phyloP scores from a whole-genome alignment of 1,284 basidiomycete genomes.

The Ustilago crameri region DNA sequence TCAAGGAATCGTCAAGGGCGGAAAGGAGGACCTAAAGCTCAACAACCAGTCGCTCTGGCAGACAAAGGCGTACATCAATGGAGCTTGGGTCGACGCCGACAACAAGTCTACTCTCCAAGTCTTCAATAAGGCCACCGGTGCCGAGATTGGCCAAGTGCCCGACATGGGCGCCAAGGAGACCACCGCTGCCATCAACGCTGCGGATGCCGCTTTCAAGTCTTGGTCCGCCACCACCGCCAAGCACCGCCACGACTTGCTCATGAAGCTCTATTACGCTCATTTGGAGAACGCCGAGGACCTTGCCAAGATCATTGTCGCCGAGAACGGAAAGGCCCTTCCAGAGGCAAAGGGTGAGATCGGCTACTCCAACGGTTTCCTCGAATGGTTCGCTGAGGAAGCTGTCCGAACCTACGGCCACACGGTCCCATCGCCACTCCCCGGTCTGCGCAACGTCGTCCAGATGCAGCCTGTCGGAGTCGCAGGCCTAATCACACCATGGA shows the following conservation, averaged over 20 bases:
- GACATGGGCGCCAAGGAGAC: conserved; percentile 61
- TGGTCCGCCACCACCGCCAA: conserved; percentile 65
- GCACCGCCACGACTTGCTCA: conserved; percentile 61
- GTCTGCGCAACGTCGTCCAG: conserved; percentile 81
- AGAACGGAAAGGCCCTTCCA: conserved; percentile 64
- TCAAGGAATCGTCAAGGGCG: conserved; percentile 61
- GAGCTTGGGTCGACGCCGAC: conserved; percentile 57
- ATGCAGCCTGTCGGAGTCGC: conserved; percentile 86
- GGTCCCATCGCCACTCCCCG: conserved; percentile 80
- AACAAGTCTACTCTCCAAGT: conserved; percentile 58
- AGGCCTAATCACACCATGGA: conserved; percentile 69
- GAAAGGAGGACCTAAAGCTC: conserved; percentile 62
- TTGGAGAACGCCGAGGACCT: conserved; percentile 61
- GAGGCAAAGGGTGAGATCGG: conserved; percentile 66
- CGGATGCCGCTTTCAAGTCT: conserved; percentile 52
- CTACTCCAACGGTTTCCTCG: conserved; percentile 65
- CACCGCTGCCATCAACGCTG: conserved; percentile 59
- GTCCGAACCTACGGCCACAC: conserved; percentile 74
- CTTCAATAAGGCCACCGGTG: conserved; percentile 65
- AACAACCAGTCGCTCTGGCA: conserved; percentile 54
- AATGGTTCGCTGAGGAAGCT: conserved; percentile 64
- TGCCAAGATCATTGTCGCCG: conserved; percentile 65
- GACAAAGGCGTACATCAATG: conserved; percentile 61
- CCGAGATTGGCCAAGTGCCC: conserved; percentile 61
- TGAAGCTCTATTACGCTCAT: conserved; percentile 59